Percentiles rank a stretch among this genome's conserved stretches.
Conservation (phyloP, 2,329 filamentous ascomycete genomes). For the Ambrosiella cleistominuta region DNA sequence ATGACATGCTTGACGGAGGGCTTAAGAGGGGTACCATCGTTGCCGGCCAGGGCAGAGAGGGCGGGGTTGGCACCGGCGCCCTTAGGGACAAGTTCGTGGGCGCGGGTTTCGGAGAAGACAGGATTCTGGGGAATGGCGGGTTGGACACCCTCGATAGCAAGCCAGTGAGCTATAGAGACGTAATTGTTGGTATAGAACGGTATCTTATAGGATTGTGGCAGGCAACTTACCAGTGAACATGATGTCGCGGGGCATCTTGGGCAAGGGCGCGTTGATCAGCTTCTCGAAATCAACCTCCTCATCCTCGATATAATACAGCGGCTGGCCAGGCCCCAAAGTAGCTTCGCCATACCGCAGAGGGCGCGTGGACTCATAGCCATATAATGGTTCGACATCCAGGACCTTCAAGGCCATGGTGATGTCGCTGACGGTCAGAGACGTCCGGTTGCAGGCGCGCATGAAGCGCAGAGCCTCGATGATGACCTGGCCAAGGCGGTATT, state of each 20-base stretch:
- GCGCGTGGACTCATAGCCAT: slow-evolving; percentile 86
- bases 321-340: slow-evolving; percentile 80
- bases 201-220: neutral
- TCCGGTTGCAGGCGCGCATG: slow-evolving; percentile 82
- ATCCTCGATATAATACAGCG: slow-evolving; percentile 92
- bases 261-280: slow-evolving; percentile 86
- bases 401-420: slow-evolving; percentile 70
- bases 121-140: slow-evolving; percentile 94
- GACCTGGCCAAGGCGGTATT: slow-evolving; percentile 86
- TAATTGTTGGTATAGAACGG: slow-evolving; percentile 3
- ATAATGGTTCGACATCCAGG: slow-evolving; percentile 84
- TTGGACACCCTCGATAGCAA: slow-evolving; percentile 92
- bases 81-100: slow-evolving; percentile 76
- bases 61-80: slow-evolving; percentile 72
- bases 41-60: slow-evolving; percentile 50
- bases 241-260: slow-evolving; percentile 85
- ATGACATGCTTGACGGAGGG: slow-evolving; percentile 91
- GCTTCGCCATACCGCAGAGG: slow-evolving; percentile 86
- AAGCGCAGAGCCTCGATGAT: slow-evolving; percentile 88
- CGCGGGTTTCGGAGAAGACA: slow-evolving; percentile 63
- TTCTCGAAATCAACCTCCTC: slow-evolving; percentile 99
- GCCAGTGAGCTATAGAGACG: slow-evolving; percentile 61
- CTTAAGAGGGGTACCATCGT: slow-evolving; percentile 40
- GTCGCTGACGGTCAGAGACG: slow-evolving; percentile 75
- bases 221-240: slow-evolving; percentile 59